Conservation (phyloP, 495 filamentous ascomycete species). For the Tuber umbilicatum region DNA sequence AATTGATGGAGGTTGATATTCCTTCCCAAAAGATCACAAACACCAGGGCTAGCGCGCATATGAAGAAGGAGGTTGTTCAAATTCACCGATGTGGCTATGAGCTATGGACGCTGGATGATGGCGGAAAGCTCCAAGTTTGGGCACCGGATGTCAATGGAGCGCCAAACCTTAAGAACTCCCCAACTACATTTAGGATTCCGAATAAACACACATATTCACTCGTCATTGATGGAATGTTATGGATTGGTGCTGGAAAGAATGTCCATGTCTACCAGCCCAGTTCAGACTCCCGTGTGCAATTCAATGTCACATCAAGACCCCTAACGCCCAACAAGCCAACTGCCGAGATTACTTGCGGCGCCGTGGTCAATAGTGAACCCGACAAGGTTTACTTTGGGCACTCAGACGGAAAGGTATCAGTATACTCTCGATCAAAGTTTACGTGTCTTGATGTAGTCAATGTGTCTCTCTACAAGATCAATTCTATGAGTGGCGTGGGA, state of each 20-base stretch:
- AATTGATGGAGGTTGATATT: constrained; percentile 83
- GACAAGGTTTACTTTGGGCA: constrained; percentile 87
- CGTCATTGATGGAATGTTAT: constrained; percentile 68
- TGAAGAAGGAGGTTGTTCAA: constrained; percentile 72
- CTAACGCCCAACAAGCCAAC: constrained; percentile 54
- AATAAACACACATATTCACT: constrained; percentile 84
- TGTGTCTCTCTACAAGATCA: constrained; percentile 92
- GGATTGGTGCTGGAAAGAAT: constrained; percentile 83
- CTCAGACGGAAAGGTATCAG: constrained; percentile 83
- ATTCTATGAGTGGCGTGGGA: constrained; percentile 73
- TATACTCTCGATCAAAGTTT: constrained; percentile 73
- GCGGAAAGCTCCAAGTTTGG: constrained; percentile 84
- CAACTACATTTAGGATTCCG: constrained; percentile 60
- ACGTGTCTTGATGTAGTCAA: constrained; percentile 68
- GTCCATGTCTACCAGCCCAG: constrained; percentile 74
- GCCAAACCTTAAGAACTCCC: constrained; percentile 63
- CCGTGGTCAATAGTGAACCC: constrained; percentile 64
- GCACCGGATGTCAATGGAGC: constrained; percentile 66
- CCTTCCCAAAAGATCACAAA: constrained; percentile 58
- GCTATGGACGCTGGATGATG: constrained; percentile 91
- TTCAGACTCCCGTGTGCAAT: constrained; percentile 57
- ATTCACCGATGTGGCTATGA: constrained; percentile 81
- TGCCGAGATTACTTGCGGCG: constrained; percentile 83
- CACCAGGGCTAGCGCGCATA: constrained; percentile 64
- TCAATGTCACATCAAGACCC: constrained; percentile 65